Evolutionary conservation across 768 basidiomycete genomes (phyloP), one percentile per base, ranked within the genome.

Genomic region (Leccinum pellstonianum): DNA sequence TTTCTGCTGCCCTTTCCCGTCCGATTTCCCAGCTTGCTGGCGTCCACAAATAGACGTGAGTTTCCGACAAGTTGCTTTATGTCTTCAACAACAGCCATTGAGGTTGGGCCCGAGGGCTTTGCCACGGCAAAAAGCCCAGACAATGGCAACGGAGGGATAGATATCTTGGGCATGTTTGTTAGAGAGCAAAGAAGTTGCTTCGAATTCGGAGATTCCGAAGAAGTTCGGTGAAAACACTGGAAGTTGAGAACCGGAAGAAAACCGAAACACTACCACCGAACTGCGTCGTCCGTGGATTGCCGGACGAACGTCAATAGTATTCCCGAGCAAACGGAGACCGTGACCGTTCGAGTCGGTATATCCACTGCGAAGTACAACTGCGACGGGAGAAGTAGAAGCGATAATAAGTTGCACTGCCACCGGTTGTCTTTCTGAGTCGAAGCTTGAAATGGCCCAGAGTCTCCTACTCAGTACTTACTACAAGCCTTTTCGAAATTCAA

Each of bases 51-150:
- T 8, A 98, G 76, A 33, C 81, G 81, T 2, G 96, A 98, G 38
- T 82, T 82, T 33, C 80, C 75, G 52, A 95, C 72, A n/a, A 98
- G 80, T 46, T 82, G 80, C 68, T 97, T 95, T 58, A 98, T 78
- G 64, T 87, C 82, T 70, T 95, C 90, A 56, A 98, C 83, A 31
- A 96, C 73, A 27, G 87, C 80, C 96, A 98, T 98, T 51, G 93
- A 95, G 2, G 92, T 89, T 25, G 90, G 89, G 1, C 96, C 96
- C 0, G 93, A 90, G 1, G 97, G 97, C 73, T 99, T 99, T 54
- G 83, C 80, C 43, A 99, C 76, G 1, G 87, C 96, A 73, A 99
- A 95, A 21, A 98, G 77, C 31, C 83, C 91, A 54, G 90, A 91
- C 10, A 92, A 68, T 7, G 92, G 92, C 12, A 88, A 70, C 0